A percentile compares a stretch with the other conserved stretches of the same genome.
These are phyloP conservation scores for Trichomonascus vanleenenianus DNA, from an alignment of 805 yeast species.

Conservation along the genomic window DNA sequence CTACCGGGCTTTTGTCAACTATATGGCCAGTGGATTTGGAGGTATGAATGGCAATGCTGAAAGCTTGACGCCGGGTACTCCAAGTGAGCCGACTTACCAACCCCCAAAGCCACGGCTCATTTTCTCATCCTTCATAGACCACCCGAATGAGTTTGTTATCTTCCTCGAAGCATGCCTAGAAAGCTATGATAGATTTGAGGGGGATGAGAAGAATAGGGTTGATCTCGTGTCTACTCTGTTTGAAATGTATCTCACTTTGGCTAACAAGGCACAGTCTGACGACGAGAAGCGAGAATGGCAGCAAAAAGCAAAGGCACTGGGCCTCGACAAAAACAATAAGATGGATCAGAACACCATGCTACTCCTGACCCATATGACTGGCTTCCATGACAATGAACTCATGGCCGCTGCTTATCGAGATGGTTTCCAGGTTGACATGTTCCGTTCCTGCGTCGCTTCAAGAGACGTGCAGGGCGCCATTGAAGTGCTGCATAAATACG, in stretches of 20 bases:
- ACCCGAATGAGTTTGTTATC: constrained; percentile 81
- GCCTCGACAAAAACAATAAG: constrained; percentile 38
- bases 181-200: constrained; percentile 68
- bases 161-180: constrained; percentile 88
- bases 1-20: constrained; percentile 51
- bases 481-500: constrained; percentile 50
- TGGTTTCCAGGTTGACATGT: constrained; percentile 52
- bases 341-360: constrained; percentile 51
- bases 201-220: constrained; percentile 56
- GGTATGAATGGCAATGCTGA: neutral
- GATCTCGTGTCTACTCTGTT: constrained; percentile 72
- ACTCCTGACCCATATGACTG: constrained; percentile 46
- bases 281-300: constrained; percentile 50
- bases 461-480: constrained; percentile 52
- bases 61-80: neutral
- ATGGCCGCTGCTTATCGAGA: constrained; percentile 24
- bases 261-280: constrained; percentile 32
- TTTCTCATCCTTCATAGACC: constrained; percentile 78
- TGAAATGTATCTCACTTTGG: constrained; percentile 68
- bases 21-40: constrained; percentile 30
- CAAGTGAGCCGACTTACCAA: constrained; percentile 41
- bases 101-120: constrained; percentile 89
- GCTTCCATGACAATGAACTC: constrained; percentile 25
- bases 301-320: constrained; percentile 49
- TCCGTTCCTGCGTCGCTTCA: constrained; percentile 54